These are phyloP conservation scores for Thermothielavioides terrestris DNA, from an alignment of 495 filamentous ascomycete species.

Conservation along the genomic window DNA sequence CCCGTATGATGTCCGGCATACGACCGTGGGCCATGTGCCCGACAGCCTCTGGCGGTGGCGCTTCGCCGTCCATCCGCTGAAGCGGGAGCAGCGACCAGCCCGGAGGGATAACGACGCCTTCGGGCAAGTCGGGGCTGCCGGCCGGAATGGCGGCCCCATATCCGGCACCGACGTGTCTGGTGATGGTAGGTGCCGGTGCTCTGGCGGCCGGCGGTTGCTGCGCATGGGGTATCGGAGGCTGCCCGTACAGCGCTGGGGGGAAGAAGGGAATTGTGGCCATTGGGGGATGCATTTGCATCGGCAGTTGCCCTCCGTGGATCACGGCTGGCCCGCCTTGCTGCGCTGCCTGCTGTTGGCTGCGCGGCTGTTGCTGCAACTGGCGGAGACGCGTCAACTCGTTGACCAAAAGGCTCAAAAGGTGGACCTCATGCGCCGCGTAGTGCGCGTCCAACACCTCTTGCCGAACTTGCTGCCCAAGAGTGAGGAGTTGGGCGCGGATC, in stretches of 20 bases:
- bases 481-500: slow-evolving; percentile 49
- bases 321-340: background rate
- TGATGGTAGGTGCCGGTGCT: slow-evolving; percentile 29
- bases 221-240: slow-evolving; percentile 2
- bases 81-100: slow-evolving; percentile 72
- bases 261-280: slow-evolving; percentile 7
- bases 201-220: slow-evolving; percentile 10
- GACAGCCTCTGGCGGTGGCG: slow-evolving; percentile 10
- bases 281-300: too few relatives aligned
- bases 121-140: slow-evolving; percentile 60
- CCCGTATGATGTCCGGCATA: slow-evolving; percentile 2
- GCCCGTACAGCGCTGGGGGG: slow-evolving; percentile 2
- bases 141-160: slow-evolving; percentile 45
- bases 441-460: slow-evolving; percentile 35
- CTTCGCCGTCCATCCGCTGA: slow-evolving; percentile 43
- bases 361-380: slow-evolving; percentile 21
- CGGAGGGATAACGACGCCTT: slow-evolving; percentile 61
- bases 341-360: slow-evolving; percentile 8
- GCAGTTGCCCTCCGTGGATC: background rate
- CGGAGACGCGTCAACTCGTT: slow-evolving; percentile 32
- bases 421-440: slow-evolving; percentile 50
- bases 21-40: slow-evolving; percentile 9
- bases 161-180: slow-evolving; percentile 34
- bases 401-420: slow-evolving; percentile 44
- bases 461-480: slow-evolving; percentile 57